Evolutionary conservation across 2,329 filamentous ascomycete genomes (phyloP).

Genomic region (Exophiala spinifera): DNA sequence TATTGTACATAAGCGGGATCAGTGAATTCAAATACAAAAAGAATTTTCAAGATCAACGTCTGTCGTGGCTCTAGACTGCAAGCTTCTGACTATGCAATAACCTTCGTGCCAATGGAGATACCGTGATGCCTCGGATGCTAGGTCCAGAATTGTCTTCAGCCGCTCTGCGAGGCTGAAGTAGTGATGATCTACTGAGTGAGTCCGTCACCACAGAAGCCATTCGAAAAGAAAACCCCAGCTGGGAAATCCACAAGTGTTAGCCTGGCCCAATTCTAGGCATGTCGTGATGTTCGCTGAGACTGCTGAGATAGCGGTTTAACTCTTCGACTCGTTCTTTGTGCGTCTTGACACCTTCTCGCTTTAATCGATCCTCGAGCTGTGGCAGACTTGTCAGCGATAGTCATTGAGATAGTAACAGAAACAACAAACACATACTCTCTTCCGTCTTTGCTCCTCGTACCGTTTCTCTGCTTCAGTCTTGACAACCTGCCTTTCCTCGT

Average conservation of each 20-base stretch:
- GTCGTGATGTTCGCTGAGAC: slow-evolving; percentile 93
- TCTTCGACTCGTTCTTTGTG: slow-evolving; percentile 97
- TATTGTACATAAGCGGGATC: slow-evolving; percentile 21
- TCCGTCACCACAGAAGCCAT: no score
- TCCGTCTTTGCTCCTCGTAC: slow-evolving; percentile 76
- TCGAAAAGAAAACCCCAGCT: no score
- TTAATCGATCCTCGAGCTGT: slow-evolving; percentile 76
- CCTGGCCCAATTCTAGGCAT: slow-evolving; percentile 55
- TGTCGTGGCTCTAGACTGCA: no score
- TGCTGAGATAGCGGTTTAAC: slow-evolving; percentile 87
- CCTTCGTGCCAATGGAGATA: no score
- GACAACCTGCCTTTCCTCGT: slow-evolving; percentile 35
- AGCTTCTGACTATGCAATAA: no score
- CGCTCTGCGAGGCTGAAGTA: no score
- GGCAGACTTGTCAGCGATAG: slow-evolving; percentile 2
- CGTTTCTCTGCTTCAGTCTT: slow-evolving; percentile 84
- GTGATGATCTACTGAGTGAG: no score
- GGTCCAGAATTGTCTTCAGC: not conserved
- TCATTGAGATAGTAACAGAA: not conserved
- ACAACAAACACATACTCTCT: slow-evolving; percentile 60
- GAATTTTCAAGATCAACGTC: not conserved
- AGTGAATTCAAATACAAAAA: not conserved
- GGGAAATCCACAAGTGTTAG: slow-evolving; percentile 12
- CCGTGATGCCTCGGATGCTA: no score
- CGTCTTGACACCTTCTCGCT: slow-evolving; percentile 85